Percentiles rank a stretch among this genome's conserved stretches.
Evolutionary conservation across 2,329 filamentous ascomycete genomes (phyloP).

Genomic region (Ceratocystis ficicola): DNA sequence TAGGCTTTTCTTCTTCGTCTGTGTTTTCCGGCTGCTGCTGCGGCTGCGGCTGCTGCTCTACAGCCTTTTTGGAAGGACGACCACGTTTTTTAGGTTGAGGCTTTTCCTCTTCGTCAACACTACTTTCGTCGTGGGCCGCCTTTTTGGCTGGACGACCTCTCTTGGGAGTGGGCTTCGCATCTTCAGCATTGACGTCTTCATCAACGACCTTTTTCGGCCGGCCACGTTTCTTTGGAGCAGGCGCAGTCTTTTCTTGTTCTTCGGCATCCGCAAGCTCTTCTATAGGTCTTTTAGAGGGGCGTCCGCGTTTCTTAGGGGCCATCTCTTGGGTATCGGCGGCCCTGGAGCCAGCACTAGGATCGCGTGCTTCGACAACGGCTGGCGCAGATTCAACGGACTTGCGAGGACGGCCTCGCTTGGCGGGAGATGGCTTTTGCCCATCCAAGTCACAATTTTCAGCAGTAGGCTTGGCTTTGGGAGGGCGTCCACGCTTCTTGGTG

Average conservation of each 20-base stretch:
- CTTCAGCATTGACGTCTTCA: conserved; percentile 26
- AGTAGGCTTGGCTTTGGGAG: conserved; percentile 18
- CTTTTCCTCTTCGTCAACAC: conserved; percentile 30
- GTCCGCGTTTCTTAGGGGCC: conserved; percentile 20
- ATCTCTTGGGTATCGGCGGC: background rate
- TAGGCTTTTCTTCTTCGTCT: conserved; percentile 13
- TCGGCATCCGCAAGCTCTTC: conserved; percentile 15
- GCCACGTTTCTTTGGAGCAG: conserved; percentile 15
- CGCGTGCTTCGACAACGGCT: no score
- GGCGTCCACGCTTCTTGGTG: conserved; percentile 20
- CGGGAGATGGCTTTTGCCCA: conserved; percentile 24
- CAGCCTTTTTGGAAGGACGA: conserved; percentile 26
- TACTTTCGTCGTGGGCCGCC: conserved; percentile 28
- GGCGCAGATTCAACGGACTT: background rate
- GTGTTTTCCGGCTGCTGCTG: conserved; percentile 23
- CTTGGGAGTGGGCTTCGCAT: conserved; percentile 14
- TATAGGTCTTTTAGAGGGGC: conserved; percentile 14
- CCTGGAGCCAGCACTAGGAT: no score
- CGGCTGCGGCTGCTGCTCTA: conserved; percentile 20
- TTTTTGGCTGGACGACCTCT: conserved; percentile 16
- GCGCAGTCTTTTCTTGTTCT: conserved; percentile 10
- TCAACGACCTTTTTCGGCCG: conserved; percentile 13
- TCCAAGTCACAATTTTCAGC: background rate
- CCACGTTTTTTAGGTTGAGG: conserved; percentile 29
- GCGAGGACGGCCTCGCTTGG: conserved; percentile 1